Evolutionary conservation across 1,284 basidiomycete genomes (phyloP).

Genomic region (Coniophora puteana): DNA sequence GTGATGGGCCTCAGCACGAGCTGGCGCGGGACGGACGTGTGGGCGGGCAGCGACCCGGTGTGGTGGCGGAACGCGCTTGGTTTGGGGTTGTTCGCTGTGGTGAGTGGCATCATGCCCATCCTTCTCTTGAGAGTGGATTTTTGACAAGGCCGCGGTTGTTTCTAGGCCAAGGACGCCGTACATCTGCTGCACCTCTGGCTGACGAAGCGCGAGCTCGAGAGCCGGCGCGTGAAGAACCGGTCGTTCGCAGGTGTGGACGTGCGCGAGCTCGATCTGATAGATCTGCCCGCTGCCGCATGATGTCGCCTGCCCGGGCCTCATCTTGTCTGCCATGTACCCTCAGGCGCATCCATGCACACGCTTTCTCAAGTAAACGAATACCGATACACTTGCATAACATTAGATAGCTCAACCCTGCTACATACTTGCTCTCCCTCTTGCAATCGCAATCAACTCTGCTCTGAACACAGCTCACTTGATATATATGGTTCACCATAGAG

Average conservation of each 20-base stretch:
- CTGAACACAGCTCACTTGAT: background rate
- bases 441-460: background rate
- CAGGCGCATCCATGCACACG: background rate
- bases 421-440: background rate
- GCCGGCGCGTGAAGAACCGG: conserved; percentile 58
- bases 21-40: conserved; percentile 53
- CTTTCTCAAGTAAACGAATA: no score
- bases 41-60: conserved; percentile 67
- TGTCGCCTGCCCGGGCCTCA: background rate
- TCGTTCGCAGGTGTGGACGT: conserved; percentile 70
- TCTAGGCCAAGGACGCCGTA: conserved; percentile 62
- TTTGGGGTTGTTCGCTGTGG: conserved; percentile 62
- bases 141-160: background rate
- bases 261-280: conserved; percentile 58
- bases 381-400: background rate
- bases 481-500: conserved; percentile 1
- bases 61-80: conserved; percentile 79
- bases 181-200: conserved; percentile 65
- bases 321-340: background rate
- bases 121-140: background rate
- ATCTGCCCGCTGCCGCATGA: conserved; percentile 20
- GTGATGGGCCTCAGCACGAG: conserved; percentile 42
- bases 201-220: conserved; percentile 64
- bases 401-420: background rate
- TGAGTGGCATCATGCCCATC: conserved; percentile 27